Evolutionary conservation across 176 grass and related monocot genomes (phyloP), one percentile per base, ranked within the genome.

Genomic region (Microstegium vimineum): DNA sequence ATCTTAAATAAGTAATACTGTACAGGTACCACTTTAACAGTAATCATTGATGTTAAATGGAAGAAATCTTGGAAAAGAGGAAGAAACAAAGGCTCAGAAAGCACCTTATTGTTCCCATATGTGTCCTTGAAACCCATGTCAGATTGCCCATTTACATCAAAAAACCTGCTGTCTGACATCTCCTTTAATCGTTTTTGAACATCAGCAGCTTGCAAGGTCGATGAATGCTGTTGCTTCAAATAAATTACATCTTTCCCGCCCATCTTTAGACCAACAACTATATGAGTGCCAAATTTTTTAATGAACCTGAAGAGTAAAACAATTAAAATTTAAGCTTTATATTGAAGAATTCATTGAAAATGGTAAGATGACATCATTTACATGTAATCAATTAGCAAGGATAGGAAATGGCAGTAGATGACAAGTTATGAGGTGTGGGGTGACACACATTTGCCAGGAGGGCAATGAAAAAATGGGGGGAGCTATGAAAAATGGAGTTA

Each of bases 231-330:
- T 54, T 97, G 92, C 51, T 79, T 94, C 73, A 97, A 77, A 89
- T 84, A 98, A 77, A 98, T 89, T 69, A 94, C 90, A 89, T 98
- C 95, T 73, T 94, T 98, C 83, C 95, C 90, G 43, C 95, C 92
- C 88, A 93, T 94, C 85, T 94, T 94, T 59, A 98, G 81, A 79
- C 92, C 95, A 87, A 88, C 76, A 70, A 98, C 64, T 87, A 98
- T 91, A 86, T 98, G 92, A 64, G 95, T 98, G 74, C 95, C 92
- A 86, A 89, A 98, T 79, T 81, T 94, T 79, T 93, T 63, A 70
- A 98, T 94, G 69, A 98, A 98, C 88, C 90, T 93, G 86, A 36
- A 93, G 71, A 54, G 64, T 64, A 52, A 69, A 84, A 2, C 31
- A 86, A 40, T 71, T 85, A 27, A 79, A 35, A 28, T 82, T 62